phyloP scores from a whole-genome alignment of 805 yeast genomes.

The Candida caryicola region DNA sequence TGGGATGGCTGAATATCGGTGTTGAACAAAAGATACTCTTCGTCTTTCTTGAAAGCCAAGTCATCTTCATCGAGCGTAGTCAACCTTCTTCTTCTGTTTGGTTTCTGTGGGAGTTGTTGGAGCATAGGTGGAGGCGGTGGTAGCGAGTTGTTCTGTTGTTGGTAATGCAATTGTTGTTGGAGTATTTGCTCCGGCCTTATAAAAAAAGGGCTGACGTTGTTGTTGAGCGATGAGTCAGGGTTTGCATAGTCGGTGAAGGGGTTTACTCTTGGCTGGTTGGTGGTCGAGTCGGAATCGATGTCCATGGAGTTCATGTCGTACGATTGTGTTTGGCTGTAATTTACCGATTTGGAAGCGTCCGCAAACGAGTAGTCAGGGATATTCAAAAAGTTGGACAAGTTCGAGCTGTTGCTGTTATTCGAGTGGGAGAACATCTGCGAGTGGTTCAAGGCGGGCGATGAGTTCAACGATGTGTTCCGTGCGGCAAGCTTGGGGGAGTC shows the following conservation, averaged over 20 bases:
- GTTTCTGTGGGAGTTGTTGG: constrained; percentile 9
- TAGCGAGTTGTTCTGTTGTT: background rate
- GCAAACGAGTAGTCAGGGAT: constrained; percentile 28
- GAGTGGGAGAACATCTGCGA: constrained; percentile 11
- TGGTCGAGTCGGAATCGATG: constrained; percentile 6
- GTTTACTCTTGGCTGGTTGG: constrained; percentile 8
- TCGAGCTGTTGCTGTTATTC: constrained; percentile 16
- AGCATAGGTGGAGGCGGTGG: constrained; percentile 8
- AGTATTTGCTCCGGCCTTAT: constrained; percentile 10
- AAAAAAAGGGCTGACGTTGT: constrained; percentile 5
- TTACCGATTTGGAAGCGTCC: constrained; percentile 21
- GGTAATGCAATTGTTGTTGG: constrained; percentile 8
- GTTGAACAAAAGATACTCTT: constrained; percentile 37
- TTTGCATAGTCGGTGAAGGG: constrained; percentile 43
- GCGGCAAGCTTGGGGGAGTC: constrained; percentile 10
- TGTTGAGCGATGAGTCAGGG: constrained; percentile 29
- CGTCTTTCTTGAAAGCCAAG: constrained; percentile 24
- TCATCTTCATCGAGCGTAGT: constrained; percentile 30
- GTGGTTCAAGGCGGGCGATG: constrained; percentile 11
- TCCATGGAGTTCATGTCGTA: constrained; percentile 11
- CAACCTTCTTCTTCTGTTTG: constrained; percentile 28
- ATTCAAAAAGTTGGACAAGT: constrained; percentile 27
- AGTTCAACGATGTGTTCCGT: constrained; percentile 5
- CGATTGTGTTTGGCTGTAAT: constrained; percentile 7
- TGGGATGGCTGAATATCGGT: constrained; percentile 43